phyloP scores from a whole-genome alignment of 805 yeast genomes.

The Starmerella floris region DNA sequence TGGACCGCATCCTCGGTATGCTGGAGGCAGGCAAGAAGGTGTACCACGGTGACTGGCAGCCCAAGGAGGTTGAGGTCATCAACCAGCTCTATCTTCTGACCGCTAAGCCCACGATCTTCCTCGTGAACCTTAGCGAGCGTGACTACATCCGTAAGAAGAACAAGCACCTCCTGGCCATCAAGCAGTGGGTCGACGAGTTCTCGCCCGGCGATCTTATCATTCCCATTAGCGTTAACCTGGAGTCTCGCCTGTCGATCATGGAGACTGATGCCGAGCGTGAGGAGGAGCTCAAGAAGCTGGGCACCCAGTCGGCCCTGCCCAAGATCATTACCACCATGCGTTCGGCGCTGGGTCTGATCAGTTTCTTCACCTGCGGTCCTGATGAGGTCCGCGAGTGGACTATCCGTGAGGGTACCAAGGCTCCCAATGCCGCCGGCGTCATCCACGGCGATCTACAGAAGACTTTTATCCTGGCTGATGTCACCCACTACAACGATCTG shows the following conservation, averaged over 20 bases:
- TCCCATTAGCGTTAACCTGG: slow-evolving; percentile 85
- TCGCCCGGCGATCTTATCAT: slow-evolving; percentile 86
- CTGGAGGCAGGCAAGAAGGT: slow-evolving; percentile 79
- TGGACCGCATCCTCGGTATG: slow-evolving; percentile 56
- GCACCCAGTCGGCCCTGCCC: slow-evolving; percentile 72
- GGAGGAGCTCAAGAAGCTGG: slow-evolving; percentile 60
- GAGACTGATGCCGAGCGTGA: slow-evolving; percentile 70
- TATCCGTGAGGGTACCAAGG: slow-evolving; percentile 75
- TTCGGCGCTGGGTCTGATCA: slow-evolving; percentile 67
- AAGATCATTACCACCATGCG: slow-evolving; percentile 79
- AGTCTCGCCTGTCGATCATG: slow-evolving; percentile 82
- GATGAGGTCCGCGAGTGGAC: slow-evolving; percentile 99
- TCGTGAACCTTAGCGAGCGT: slow-evolving; percentile 76
- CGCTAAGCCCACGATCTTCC: slow-evolving; percentile 89
- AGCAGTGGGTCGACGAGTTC: slow-evolving; percentile 78
- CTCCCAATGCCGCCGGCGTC: slow-evolving; percentile 98
- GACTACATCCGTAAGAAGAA: slow-evolving; percentile 82
- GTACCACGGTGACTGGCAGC: slow-evolving; percentile 74
- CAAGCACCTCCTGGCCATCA: slow-evolving; percentile 67
- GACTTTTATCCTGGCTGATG: slow-evolving; percentile 88
- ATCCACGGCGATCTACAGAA: slow-evolving; percentile 91
- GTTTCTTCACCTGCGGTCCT: slow-evolving; percentile 92
- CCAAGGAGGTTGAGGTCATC: slow-evolving; percentile 82
- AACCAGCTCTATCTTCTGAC: slow-evolving; percentile 78
- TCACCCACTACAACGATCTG: slow-evolving; percentile 73